Base-by-base conservation (phyloP, 495 filamentous ascomycete genomes). In the Neurospora tetrasperma region DNA sequence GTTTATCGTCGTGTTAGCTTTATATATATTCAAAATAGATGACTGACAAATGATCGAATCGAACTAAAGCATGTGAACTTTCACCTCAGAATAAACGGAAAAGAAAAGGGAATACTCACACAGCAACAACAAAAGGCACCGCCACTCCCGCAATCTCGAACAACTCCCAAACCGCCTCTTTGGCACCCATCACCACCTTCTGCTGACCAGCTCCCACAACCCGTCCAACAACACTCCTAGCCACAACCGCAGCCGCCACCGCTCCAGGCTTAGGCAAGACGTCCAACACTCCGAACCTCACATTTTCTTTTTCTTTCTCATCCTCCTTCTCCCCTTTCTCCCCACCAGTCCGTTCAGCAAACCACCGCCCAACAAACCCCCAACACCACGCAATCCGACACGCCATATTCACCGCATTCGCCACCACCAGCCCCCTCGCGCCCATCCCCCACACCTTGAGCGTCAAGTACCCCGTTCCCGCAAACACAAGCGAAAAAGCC, bases 331-430 rank as follows among this genome's bases (percentile, higher is more conserved):
- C 43, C 18, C 9, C 9, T 4, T 23, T 6, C 35, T 38, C 10
- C 20, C 27, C 27, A 0, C 20, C 44, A 20, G 44, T n/a, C 46
- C 46, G 39, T 1, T 39, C 42, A 5, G 12, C 16, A 54, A 98
- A 87, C 78, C 90, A 97, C 0, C 79, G 75, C 18, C 73, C 74
- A 27, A 97, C 92, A 76, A 97, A 99, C 14, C 73, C 71, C 27
- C 80, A 81, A 76, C 93, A 96, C 92, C 94, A 99, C 38, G 88
- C 68, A 62, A 94, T 96, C 46, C 96, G 87, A 76, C 94, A 86
- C 0, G 78, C 79, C 93, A 98, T 96, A 75, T 97, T 97, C 54
- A 96, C 88, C 27, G 86, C 86, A 79, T 98, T 98, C 69, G 94
- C 94, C 71, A 86, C 84, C 1, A 99, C 93, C 72, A 99, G 80